Base-by-base conservation (phyloP, 352 stramenopile genomes). In the Elongisporangium undulatum region DNA sequence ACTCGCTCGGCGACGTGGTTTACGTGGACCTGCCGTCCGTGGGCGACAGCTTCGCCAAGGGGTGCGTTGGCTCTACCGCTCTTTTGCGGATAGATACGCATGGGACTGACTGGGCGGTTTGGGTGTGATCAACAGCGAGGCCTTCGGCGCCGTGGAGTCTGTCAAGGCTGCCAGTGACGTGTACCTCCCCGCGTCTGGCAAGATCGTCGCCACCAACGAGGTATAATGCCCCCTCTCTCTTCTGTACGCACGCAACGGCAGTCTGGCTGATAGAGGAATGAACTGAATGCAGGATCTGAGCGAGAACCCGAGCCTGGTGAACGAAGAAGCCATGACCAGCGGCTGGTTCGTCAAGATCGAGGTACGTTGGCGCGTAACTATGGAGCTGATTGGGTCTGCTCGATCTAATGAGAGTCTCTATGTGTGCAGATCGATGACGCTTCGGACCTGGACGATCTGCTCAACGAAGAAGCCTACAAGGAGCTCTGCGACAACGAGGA, bases 91-190 rank as follows among this genome's bases (percentile, higher is more conserved):
- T 41, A 13, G 29, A 41, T 15, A n/a, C n/a, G 9, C 29, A 41
- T 41, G 8, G 56, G 48, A 26, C 6, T 26, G 15, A 39, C 22
- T 22, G 55, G 23, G 16, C 9, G 58, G 21, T 17, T 16, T 77
- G 54, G 64, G n/a, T 53, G 51, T 63, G 23, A 48, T 55, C 21
- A 59, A 19, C 54, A 97, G 89, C 49, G 88, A 99, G 29, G 71
- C 77, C 29, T 99, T 99, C 72, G 97, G 95, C 61, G 95, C 91
- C 49, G 97, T 99, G 4, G 97, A 99, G 80, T 99, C 97, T 23
- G 97, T 99, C 53, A 99, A 99, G 87, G 97, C 97, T 51, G 97
- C 97, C 22, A 98, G 87, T 24, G 97, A 99, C 61, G 92, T 99
- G 56, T 99, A 99, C 78, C 77, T 85, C 45, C 97, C 97, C 41